Evolutionary conservation across 2,329 filamentous ascomycete species (phyloP).

Genomic region (Cadophora malorum): DNA sequence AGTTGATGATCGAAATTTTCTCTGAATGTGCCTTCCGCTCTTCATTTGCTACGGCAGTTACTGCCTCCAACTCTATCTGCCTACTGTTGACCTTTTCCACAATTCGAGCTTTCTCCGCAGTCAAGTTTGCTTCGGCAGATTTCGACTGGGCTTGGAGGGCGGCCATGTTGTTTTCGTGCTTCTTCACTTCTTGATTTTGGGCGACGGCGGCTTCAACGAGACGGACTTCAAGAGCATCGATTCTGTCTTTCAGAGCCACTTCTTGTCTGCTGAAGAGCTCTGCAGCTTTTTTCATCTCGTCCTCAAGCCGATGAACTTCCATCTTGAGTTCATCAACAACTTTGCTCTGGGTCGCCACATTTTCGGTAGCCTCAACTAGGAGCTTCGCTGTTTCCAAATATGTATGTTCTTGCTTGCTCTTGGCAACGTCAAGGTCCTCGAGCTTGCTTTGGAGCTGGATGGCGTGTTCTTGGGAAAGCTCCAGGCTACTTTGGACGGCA

Average conservation of each 20-base stretch:
- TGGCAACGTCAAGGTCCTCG: background rate
- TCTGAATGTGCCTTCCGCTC: background rate
- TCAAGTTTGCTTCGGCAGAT: background rate
- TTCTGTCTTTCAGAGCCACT: background rate
- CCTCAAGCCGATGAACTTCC: background rate
- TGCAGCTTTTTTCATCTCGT: background rate
- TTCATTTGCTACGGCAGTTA: background rate
- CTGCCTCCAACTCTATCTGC: background rate
- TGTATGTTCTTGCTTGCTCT: background rate
- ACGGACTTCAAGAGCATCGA: background rate
- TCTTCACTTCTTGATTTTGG: background rate
- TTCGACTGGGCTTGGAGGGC: background rate
- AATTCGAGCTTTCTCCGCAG: background rate
- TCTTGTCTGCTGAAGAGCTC: background rate
- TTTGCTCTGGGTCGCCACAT: background rate
- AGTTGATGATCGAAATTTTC: background rate
- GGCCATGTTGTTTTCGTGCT: background rate
- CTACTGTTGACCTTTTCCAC: background rate
- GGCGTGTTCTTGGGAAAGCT: background rate
- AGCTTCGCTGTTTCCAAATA: background rate
- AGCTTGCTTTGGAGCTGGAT: background rate
- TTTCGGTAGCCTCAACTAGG: background rate
- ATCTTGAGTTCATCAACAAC: background rate
- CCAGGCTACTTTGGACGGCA: background rate
- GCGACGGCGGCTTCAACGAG: background rate